Base-by-base conservation (phyloP, 1,284 basidiomycete genomes). In the Waitea zeae region DNA sequence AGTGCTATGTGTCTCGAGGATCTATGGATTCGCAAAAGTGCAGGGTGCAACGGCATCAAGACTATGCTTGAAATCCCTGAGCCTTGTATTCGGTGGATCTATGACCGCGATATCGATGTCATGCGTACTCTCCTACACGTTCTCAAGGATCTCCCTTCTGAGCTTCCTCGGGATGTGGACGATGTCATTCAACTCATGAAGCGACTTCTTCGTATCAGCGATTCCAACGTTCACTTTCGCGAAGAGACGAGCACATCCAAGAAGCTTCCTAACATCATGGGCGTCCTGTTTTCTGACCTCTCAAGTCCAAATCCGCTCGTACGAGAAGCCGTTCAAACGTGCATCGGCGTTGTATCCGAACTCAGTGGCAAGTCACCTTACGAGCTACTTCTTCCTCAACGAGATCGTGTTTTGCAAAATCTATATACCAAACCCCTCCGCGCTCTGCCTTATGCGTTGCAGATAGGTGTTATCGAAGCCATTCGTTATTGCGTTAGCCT, bases 391-490 rank as follows among this genome's bases (percentile, higher is more conserved):
- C 58, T 74, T 44, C 82, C 86, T 2, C 87, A 92, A 44, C 80
- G 88, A 33, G 83, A 89, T 39, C 78, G 90, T 12, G 75, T 97
- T 50, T 64, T 97, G 33, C 71, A 73, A 13, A 79, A 82, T 1
- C 93, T 99, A 46, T 98, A 88, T 58, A 86, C 83, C 17, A 98
- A 98, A 52, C 95, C 95, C 13, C 66, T 99, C n/a, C 70, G 95
- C 37, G 95, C 95, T 0, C 67, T 99, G 13, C 90, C 92, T 1
- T 93, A 97, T 50, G 70, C 83, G 12, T 88, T 93, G 53, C 95
- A 99, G 54, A 96, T 98, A 38, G 95, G 92, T 20, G 90, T 97
- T 68, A 92, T 99, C 38, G 95, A 98, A 49, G 90, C 90, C 9
- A 77, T 99, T 41, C 84, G 92, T 13, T 99, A 92, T 52, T 86